A percentile compares a stretch with the other conserved stretches of the same genome.
Evolutionary conservation across 495 filamentous ascomycete species (phyloP).

Genomic region (Terfezia boudieri): DNA sequence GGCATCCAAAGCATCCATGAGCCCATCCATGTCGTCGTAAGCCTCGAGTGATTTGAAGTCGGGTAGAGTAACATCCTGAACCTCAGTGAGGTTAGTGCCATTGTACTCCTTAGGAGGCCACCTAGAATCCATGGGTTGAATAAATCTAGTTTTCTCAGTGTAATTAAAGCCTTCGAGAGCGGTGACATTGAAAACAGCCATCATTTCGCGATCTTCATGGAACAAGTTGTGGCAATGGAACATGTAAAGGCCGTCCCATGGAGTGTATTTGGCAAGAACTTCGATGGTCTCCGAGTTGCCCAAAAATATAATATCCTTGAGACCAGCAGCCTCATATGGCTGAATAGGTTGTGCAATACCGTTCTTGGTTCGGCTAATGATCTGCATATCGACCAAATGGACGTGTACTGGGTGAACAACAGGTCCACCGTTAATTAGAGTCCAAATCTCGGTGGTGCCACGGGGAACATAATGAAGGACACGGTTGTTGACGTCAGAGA

Average conservation of each 20-base stretch:
- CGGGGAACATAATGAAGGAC: conserved; percentile 27
- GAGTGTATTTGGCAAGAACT: conserved; percentile 29
- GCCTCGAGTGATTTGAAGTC: conserved; percentile 8
- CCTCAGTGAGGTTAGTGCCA: conserved; percentile 4
- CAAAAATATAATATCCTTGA: conserved; percentile 33
- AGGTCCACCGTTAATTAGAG: conserved; percentile 26
- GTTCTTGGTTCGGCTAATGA: conserved; percentile 25
- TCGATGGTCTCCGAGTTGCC: conserved; percentile 26
- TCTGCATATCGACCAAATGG: conserved; percentile 35
- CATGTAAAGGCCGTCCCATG: conserved; percentile 32
- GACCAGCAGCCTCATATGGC: conserved; percentile 27
- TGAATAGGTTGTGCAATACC: conserved; percentile 15
- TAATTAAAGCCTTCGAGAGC: conserved; percentile 27
- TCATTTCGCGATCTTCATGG: conserved; percentile 40
- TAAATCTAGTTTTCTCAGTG: conserved; percentile 23
- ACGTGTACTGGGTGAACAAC: conserved; percentile 34
- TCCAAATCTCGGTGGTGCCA: conserved; percentile 29
- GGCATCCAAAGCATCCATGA: conserved; percentile 5
- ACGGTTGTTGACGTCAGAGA: conserved; percentile 28
- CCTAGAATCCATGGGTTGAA: conserved; percentile 20
- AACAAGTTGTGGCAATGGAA: conserved; percentile 32
- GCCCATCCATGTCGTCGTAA: conserved; percentile 1
- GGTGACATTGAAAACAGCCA: conserved; percentile 36
- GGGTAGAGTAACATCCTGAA: conserved; percentile 1
- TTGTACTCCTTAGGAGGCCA: conserved; percentile 15